Conservation (phyloP, 2,329 filamentous ascomycete species). For the Epichloe festucae region DNA sequence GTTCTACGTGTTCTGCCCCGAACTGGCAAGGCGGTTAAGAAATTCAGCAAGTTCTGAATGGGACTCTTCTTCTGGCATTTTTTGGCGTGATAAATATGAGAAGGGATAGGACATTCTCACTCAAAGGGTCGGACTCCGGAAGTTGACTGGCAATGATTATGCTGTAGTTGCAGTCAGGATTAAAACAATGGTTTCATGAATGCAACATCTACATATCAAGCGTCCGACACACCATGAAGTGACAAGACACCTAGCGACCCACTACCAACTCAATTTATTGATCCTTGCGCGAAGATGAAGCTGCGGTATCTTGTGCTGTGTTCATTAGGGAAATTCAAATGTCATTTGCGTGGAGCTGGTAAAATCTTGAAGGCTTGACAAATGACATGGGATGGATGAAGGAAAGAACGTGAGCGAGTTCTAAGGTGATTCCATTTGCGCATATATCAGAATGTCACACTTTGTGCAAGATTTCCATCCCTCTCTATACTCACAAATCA, state of each 20-base stretch:
- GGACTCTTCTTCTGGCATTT: constrained; percentile 38
- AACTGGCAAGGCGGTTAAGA: constrained; percentile 95
- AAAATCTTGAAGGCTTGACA: too few relatives aligned
- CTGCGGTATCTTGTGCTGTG: too few relatives aligned
- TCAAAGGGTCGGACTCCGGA: constrained; percentile 29
- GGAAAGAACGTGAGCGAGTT: too few relatives aligned
- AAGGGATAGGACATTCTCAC: constrained; percentile 22
- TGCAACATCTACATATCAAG: constrained; percentile 13
- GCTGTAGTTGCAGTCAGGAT: constrained; percentile 33
- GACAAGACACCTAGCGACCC: neutral
- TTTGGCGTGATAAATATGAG: constrained; percentile 39
- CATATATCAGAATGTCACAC: too few relatives aligned
- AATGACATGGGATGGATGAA: too few relatives aligned
- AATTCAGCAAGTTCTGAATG: constrained; percentile 95
- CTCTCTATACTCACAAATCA: too few relatives aligned
- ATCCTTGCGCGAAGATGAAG: neutral
- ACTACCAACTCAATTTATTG: neutral
- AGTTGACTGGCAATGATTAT: constrained; percentile 30
- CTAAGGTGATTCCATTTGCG: too few relatives aligned
- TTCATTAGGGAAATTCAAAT: too few relatives aligned
- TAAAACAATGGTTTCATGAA: constrained; percentile 27
- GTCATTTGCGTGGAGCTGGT: too few relatives aligned
- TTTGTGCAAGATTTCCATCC: too few relatives aligned
- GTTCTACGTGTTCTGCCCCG: constrained; percentile 95
- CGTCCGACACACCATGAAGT: neutral